Evolutionary conservation across 495 filamentous ascomycete genomes (phyloP).

Genomic region (Collariella sp.): DNA sequence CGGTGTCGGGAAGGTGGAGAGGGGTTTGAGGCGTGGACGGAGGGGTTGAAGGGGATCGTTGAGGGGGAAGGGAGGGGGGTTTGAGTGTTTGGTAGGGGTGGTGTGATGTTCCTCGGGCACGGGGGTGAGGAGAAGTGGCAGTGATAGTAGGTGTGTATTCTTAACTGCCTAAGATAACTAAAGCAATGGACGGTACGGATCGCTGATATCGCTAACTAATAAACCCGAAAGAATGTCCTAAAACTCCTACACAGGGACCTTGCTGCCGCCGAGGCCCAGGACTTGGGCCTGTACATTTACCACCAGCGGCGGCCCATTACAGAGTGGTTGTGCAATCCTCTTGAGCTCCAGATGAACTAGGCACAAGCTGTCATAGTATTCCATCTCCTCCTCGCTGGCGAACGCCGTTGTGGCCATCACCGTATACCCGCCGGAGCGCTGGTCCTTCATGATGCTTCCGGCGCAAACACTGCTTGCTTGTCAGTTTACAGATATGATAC

Average conservation of each 20-base stretch:
- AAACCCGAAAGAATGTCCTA: too few relatives aligned
- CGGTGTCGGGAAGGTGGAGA: conserved; percentile 18
- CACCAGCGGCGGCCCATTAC: conserved; percentile 37
- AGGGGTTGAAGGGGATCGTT: conserved; percentile 24
- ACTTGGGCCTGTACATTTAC: conserved; percentile 44
- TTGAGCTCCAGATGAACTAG: conserved; percentile 54
- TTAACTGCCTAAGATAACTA: too few relatives aligned
- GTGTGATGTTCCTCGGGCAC: too few relatives aligned
- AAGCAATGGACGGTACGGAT: too few relatives aligned
- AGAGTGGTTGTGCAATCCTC: conserved; percentile 33
- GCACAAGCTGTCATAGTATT: conserved; percentile 60
- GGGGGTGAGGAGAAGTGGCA: neutral
- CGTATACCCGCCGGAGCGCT: conserved; percentile 55
- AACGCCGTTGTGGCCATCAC: conserved; percentile 53
- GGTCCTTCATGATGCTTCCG: conserved; percentile 40
- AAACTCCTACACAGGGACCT: too few relatives aligned
- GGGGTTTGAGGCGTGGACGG: conserved; percentile 26
- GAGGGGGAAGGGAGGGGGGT: conserved; percentile 12
- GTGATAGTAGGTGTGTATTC: neutral
- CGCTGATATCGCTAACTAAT: too few relatives aligned
- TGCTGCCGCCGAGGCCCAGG: too few relatives aligned
- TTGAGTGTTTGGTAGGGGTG: neutral
- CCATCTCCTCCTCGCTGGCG: conserved; percentile 55
- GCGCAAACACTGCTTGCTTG: conserved; percentile 28
- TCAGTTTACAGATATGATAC: neutral